These are phyloP conservation scores for Aspergillus sp. DNA, from an alignment of 2,329 filamentous ascomycete species.

Conservation along the genomic window DNA sequence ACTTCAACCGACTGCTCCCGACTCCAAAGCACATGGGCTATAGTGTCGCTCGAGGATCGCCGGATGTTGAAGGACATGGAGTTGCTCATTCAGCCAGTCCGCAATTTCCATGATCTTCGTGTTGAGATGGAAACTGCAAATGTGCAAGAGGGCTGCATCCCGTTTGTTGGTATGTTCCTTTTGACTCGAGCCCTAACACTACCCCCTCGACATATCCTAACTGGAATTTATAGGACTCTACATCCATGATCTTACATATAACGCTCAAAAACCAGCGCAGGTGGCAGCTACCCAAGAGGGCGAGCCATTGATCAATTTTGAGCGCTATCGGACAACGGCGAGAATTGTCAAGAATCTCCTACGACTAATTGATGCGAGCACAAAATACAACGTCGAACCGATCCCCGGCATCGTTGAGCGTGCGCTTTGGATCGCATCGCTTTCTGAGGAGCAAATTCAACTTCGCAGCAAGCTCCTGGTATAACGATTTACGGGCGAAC, in stretches of 20 bases:
- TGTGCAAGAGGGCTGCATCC: conserved; percentile 62
- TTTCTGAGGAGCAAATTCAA: conserved; percentile 59
- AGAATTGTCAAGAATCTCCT: conserved; percentile 64
- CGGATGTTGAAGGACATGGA: conserved; percentile 60
- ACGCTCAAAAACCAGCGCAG: conserved; percentile 64
- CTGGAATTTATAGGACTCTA: conserved; percentile 53
- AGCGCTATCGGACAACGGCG: conserved; percentile 65
- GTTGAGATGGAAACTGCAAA: conserved; percentile 63
- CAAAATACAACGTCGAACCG: conserved; percentile 59
- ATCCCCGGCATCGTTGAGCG: conserved; percentile 59
- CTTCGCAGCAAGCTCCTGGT: conserved; percentile 46
- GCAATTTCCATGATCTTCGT: conserved; percentile 63
- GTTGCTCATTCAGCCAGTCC: conserved; percentile 59
- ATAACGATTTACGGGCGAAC: conserved; percentile 16
- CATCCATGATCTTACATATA: conserved; percentile 66
- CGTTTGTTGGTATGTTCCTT: conserved; percentile 57
- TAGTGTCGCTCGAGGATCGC: conserved; percentile 56
- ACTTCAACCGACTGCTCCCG: conserved; percentile 60
- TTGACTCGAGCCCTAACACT: background rate
- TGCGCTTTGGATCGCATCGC: conserved; percentile 64
- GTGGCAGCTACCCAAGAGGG: conserved; percentile 45
- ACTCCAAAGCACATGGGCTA: conserved; percentile 58
- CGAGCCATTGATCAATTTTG: conserved; percentile 65
- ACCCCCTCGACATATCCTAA: background rate
- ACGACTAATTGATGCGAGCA: conserved; percentile 62